Percentiles rank a stretch among this genome's conserved stretches.
Evolutionary conservation across 2,329 filamentous ascomycete species (phyloP).

Genomic region (Aspergillus pseudotamarii): DNA sequence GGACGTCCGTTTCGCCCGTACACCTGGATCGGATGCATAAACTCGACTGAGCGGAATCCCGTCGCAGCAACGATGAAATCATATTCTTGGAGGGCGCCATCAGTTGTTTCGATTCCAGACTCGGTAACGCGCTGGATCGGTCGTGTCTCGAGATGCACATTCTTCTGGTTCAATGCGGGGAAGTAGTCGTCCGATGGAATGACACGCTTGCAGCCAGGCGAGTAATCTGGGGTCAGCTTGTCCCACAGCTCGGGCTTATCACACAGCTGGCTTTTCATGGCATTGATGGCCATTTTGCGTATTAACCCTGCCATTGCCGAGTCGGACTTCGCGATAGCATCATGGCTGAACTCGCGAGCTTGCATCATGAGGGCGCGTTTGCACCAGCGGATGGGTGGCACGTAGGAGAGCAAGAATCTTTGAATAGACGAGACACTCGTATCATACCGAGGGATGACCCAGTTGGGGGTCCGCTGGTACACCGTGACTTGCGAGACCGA

Average conservation of each 20-base stretch:
- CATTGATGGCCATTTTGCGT: slow-evolving; percentile 35
- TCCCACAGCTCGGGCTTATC: slow-evolving; percentile 55
- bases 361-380: slow-evolving; percentile 59
- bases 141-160: slow-evolving; percentile 56
- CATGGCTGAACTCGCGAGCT: slow-evolving; percentile 54
- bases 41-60: slow-evolving; percentile 61
- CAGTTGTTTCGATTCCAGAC: slow-evolving; percentile 51
- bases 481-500: slow-evolving; percentile 54
- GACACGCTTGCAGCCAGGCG: slow-evolving; percentile 58
- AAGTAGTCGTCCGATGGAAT: slow-evolving; percentile 61
- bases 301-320: slow-evolving; percentile 47
- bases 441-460: slow-evolving; percentile 59
- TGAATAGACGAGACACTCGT: slow-evolving; percentile 47
- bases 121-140: slow-evolving; percentile 51
- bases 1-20: slow-evolving; percentile 48
- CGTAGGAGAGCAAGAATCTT: slow-evolving; percentile 50
- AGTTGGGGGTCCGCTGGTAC: slow-evolving; percentile 63
- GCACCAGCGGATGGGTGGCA: slow-evolving; percentile 55
- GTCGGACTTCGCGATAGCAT: slow-evolving; percentile 45
- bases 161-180: slow-evolving; percentile 49
- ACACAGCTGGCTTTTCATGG: slow-evolving; percentile 53
- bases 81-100: slow-evolving; percentile 46
- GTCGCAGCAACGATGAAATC: slow-evolving; percentile 63
- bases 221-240: slow-evolving; percentile 57
- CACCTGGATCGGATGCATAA: slow-evolving; percentile 61